Evolutionary conservation across 192 early-diverging fungal species (phyloP).

Genomic region (Anaeromyces robustus): DNA sequence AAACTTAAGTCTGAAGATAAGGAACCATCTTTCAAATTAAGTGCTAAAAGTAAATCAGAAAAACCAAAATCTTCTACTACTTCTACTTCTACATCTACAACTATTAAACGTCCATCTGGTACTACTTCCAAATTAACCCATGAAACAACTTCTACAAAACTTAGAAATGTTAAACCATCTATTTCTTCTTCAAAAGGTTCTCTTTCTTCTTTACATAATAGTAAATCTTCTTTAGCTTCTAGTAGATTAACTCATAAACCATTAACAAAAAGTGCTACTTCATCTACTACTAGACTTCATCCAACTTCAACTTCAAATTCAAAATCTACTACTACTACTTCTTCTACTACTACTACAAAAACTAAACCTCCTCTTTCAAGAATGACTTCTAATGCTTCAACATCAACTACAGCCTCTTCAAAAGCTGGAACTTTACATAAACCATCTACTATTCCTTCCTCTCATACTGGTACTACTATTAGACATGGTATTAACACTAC

Average conservation of each 20-base stretch:
- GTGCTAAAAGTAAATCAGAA: not conserved
- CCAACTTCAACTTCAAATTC: not conserved
- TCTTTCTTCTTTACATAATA: not conserved
- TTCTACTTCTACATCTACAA: not conserved
- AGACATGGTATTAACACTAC: not conserved
- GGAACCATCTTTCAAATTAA: not conserved
- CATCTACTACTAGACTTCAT: not conserved
- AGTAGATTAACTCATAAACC: not conserved
- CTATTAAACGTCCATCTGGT: not conserved
- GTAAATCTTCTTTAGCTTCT: not conserved
- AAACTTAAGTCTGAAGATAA: too few relatives aligned
- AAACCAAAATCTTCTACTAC: not conserved
- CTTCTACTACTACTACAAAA: not conserved
- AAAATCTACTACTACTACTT: not conserved
- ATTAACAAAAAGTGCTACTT: not conserved
- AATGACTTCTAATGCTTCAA: too few relatives aligned
- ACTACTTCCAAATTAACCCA: not conserved
- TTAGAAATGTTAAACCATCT: not conserved
- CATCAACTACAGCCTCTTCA: not conserved
- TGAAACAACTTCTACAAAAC: not conserved
- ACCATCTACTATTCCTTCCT: not conserved
- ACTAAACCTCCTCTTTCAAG: not conserved
- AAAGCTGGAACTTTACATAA: not conserved
- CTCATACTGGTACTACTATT: not conserved
- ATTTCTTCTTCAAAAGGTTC: not conserved